Conservation (phyloP, 73 alveolate species). For the Paramecium caudatum region DNA sequence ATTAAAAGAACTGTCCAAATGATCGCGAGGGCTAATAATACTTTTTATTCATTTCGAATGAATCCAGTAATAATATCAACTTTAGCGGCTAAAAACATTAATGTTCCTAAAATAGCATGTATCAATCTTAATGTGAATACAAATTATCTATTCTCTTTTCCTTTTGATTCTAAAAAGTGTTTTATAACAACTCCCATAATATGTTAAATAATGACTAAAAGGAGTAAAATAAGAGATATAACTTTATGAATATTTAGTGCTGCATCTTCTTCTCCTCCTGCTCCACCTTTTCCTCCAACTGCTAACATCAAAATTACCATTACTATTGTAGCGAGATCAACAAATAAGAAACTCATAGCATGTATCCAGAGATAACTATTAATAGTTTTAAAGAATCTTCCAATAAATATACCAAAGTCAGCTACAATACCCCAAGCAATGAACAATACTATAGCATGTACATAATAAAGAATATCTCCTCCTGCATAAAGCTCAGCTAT, state of each 20-base stretch:
- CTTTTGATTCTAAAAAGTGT: constrained; percentile 24
- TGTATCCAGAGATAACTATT: constrained; percentile 54
- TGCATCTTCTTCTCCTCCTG: background rate
- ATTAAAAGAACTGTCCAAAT: constrained; percentile 13
- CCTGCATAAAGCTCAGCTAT: background rate
- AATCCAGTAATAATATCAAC: constrained; percentile 61
- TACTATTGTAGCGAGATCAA: constrained; percentile 54
- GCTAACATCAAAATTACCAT: constrained; percentile 37
- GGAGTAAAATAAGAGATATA: background rate
- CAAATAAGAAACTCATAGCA: constrained; percentile 43
- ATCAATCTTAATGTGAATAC: constrained; percentile 4
- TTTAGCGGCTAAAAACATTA: constrained; percentile 55
- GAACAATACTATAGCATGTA: constrained; percentile 61
- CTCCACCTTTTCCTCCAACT: background rate
- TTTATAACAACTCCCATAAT: constrained; percentile 56
- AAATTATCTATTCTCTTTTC: background rate
- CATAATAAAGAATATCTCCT: background rate
- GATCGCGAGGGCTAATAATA: background rate
- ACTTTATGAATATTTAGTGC: constrained; percentile 21
- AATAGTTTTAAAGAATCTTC: constrained; percentile 59
- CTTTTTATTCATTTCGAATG: background rate
- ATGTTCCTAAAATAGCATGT: constrained; percentile 49
- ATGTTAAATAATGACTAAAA: constrained; percentile 44
- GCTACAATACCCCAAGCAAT: constrained; percentile 75
- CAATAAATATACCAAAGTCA: constrained; percentile 69